Evolutionary conservation across 108 stramenopile species (phyloP).

Genomic region (Skeletonema tropicum): DNA sequence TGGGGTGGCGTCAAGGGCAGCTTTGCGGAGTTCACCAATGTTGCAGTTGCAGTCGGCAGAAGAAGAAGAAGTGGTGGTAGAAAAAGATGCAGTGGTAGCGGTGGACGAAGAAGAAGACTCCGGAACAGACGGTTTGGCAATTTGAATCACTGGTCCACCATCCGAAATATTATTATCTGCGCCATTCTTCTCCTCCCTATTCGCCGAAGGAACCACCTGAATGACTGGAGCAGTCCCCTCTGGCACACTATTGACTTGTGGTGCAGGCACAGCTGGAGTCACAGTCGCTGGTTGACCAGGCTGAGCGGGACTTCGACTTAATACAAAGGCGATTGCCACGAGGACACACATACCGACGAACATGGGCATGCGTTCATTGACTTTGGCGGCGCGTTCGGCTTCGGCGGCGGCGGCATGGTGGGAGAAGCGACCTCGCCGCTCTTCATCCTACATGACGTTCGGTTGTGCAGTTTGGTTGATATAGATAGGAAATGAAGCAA

Average conservation of each 20-base stretch:
- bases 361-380: conserved; percentile 89
- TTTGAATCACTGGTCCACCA: conserved; percentile 19
- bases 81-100: neutral
- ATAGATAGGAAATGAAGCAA: neutral
- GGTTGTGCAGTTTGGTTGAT: neutral
- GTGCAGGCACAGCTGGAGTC: neutral
- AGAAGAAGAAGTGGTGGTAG: conserved; percentile 19
- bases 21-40: conserved; percentile 77
- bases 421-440: conserved; percentile 27
- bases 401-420: conserved; percentile 36
- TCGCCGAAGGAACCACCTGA: conserved; percentile 19
- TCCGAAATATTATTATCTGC: conserved; percentile 19
- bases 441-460: conserved; percentile 27
- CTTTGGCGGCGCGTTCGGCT: conserved; percentile 58
- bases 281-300: neutral
- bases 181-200: neutral
- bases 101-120: neutral
- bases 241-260: conserved; percentile 2
- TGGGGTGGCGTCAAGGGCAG: conserved; percentile 83
- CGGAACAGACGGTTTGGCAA: neutral
- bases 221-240: conserved; percentile 30
- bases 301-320: conserved; percentile 67
- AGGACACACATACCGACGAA: conserved; percentile 86
- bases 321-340: conserved; percentile 86
- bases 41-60: conserved; percentile 44